Base-by-base conservation (phyloP, 2,329 filamentous ascomycete genomes). In the Camptophora hylomeconis region DNA sequence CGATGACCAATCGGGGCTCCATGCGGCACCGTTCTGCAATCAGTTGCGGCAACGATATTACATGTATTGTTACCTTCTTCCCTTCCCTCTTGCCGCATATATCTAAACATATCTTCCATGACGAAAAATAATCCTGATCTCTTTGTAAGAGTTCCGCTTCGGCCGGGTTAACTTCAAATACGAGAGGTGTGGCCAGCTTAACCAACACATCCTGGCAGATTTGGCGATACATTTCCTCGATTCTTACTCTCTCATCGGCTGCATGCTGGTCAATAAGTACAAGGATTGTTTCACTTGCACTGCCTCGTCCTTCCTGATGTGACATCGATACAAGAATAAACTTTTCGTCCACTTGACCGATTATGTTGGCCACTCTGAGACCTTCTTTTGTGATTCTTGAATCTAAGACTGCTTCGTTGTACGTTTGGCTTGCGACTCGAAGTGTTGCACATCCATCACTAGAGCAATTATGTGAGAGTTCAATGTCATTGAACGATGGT, bases 211-310 rank as follows among this genome's bases (percentile, higher is more conserved):
- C 51, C 9, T 20, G 9, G 41, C 64, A 72, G 17, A 80, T 54
- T 2, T 71, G 63, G 14, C 47, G 37, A 49, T 92, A 72, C 1
- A 98, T 61, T 0, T 53, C 49, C 48, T 98, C 89, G 1, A 95
- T 68, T 2, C 75, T 74, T 38, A 80, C 74, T 24, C 89, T 69
- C 57, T 98, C 89, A 49, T 94, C 87, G 3, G 86, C 89, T 1
- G 89, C 89, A 49, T 98, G 89, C 47, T 98, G 89, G 46, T 98
- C 89, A 5, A 94, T 66, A 20, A 94, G 61, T 1, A 92, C 65
- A 4, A 95, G 57, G 2, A 48, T 38, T 15, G 26, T 48, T 32
- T 40, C 22, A 5, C 30, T 7, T 26, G 9, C 24, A 21, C 16
- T 10, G 21, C 26, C 7, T 13, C 24, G 8, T 30, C 25, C 23